Conservation (phyloP, 345 rosid species). For the Raphanus sativus region DNA sequence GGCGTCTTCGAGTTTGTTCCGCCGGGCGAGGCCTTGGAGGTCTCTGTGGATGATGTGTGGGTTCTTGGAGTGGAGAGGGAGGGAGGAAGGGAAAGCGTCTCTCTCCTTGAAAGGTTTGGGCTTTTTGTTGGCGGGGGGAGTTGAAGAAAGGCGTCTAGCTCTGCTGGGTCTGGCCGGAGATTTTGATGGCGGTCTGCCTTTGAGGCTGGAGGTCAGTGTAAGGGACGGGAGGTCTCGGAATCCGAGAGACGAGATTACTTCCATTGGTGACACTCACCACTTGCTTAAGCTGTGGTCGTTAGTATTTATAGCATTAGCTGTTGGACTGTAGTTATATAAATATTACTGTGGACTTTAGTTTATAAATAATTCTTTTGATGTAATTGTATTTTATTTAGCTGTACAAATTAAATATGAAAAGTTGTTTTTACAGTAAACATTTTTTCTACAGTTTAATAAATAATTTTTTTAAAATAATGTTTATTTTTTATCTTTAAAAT, state of each 20-base stretch:
- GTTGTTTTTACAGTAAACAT: too few species aligned
- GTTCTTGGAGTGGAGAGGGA: conserved; percentile 61
- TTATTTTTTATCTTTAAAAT: too few species aligned
- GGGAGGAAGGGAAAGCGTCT: conserved; percentile 63
- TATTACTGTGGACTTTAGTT: too few species aligned
- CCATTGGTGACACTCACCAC: conserved; percentile 21
- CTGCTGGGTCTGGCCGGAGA: conserved; percentile 24
- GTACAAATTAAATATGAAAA: too few species aligned
- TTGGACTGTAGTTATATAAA: too few species aligned
- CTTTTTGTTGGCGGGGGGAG: conserved; percentile 29
- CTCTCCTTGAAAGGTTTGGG: conserved; percentile 49
- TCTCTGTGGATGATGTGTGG: conserved; percentile 65
- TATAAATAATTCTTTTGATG: too few species aligned
- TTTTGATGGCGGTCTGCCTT: conserved; percentile 18
- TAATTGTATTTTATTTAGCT: too few species aligned
- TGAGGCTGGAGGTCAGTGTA: conserved; percentile 8
- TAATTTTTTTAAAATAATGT: too few species aligned
- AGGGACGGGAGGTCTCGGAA: conserved; percentile 35
- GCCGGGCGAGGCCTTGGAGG: conserved; percentile 58
- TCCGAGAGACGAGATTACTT: conserved; percentile 38
- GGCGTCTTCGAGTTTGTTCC: conserved; percentile 71
- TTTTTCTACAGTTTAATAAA: too few species aligned
- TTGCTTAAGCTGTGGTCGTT: neutral
- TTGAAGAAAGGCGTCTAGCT: conserved; percentile 23
- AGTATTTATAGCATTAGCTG: neutral